Evolutionary conservation across 192 early-diverging fungal genomes (phyloP), one percentile per base, ranked within the genome.

Genomic region (Backusella australiensis): DNA sequence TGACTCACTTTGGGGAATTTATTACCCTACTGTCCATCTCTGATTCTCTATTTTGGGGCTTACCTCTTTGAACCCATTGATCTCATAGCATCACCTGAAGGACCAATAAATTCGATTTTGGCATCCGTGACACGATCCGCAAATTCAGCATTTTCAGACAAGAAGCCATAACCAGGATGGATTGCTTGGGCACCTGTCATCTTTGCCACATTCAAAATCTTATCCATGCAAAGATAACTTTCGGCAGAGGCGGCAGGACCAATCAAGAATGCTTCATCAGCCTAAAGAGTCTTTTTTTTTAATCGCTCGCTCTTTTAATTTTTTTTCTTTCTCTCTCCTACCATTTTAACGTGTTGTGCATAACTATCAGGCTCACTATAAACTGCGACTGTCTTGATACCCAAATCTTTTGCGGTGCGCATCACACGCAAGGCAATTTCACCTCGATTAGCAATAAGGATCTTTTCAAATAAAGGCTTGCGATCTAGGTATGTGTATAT

Each of bases 121-220:
- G 90, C 85, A 52, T 82, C 80, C 4, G 77, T 86, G 5, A 97
- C 85, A 46, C 82, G 80, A 26, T 94, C 89, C 1, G 95, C 94
- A 88, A 99, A 99, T n/a, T 82, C 86, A 0, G 94, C 89, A 83
- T 97, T 97, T 77, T 99, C 97, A 0, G 95, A 96, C 53, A 99
- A 86, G 82, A 99, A 99, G 14, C 97, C 97, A 82, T 97, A 99
- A 38, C 97, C 97, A 0, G 97, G 97, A 75, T 99, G 97, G 71
- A 99, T 92, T 29, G 96, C 97, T 87, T 96, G 94, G 35, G 96
- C 91, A 23, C 93, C 93, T 38, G 89, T 91, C 59, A 75, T 75
- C 69, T 87, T 86, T 32, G 93, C 93, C 4, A 94, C 91, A n/a
- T 91, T 83, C 23, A 99, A 84, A 39, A 99, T 97, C 63, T 91